phyloP scores from a whole-genome alignment of 306 rosid genomes.

The cucumber (Cucumis sativus) region DNA sequence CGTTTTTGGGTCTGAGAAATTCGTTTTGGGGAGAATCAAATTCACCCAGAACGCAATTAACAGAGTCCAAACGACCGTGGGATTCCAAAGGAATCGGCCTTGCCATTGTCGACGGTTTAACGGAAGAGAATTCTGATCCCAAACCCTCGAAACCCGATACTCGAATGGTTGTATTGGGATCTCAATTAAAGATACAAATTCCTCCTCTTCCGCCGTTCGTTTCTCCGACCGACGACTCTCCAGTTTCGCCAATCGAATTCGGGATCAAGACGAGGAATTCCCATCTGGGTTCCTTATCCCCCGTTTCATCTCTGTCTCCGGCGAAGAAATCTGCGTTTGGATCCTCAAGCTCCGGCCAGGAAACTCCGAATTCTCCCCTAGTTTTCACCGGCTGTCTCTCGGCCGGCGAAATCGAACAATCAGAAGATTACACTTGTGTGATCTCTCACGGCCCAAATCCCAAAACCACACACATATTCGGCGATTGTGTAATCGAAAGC shows the following conservation, averaged over 20 bases:
- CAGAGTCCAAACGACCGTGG: constrained; percentile 44
- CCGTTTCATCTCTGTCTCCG: constrained; percentile 22
- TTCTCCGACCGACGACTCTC: constrained; percentile 20
- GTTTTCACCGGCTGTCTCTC: constrained; percentile 41
- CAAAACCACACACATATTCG: constrained; percentile 63
- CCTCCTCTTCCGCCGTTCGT: constrained; percentile 24
- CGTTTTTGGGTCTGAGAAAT: constrained; percentile 38
- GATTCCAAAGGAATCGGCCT: constrained; percentile 62
- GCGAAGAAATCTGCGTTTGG: constrained; percentile 24
- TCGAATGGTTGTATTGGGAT: constrained; percentile 64
- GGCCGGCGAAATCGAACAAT: constrained; percentile 62
- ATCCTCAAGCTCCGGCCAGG: constrained; percentile 15
- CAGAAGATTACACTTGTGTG: constrained; percentile 87
- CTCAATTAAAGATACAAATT: constrained; percentile 68
- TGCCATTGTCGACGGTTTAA: constrained; percentile 63
- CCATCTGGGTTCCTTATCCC: constrained; percentile 27
- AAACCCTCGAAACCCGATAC: constrained; percentile 24
- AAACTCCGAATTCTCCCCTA: constrained; percentile 14
- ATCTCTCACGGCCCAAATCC: constrained; percentile 71
- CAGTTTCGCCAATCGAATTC: constrained; percentile 19
- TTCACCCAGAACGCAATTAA: constrained; percentile 29
- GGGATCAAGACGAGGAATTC: constrained; percentile 25
- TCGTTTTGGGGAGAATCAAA: constrained; percentile 48
- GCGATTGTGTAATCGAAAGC: constrained; percentile 55
- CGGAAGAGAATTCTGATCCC: constrained; percentile 27